Percentiles rank a stretch among this genome's conserved stretches.
phyloP scores from a whole-genome alignment of 257 asterid species.

The Penstemon newberryi region DNA sequence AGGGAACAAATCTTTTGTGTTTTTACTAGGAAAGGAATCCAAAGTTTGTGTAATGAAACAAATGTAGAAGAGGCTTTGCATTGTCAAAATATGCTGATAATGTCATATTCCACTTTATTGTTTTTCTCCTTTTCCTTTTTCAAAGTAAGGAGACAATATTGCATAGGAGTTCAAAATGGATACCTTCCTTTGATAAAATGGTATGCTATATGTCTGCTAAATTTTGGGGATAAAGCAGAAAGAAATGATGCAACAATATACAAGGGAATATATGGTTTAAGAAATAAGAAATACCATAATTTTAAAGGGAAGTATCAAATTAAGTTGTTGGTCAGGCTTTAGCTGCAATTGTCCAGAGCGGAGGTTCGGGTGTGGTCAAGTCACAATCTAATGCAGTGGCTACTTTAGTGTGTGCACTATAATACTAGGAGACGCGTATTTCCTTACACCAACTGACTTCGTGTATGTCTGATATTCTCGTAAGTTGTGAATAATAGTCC shows the following conservation, averaged over 20 bases:
- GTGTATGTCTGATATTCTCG: too few relatives aligned
- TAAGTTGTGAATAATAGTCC: too few relatives aligned
- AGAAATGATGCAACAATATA: background rate
- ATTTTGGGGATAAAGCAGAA: background rate
- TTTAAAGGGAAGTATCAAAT: too few relatives aligned
- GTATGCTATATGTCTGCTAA: background rate
- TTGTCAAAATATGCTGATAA: conserved; percentile 34
- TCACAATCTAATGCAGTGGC: too few relatives aligned
- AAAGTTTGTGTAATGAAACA: conserved; percentile 32
- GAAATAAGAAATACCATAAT: too few relatives aligned
- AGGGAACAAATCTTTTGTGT: background rate
- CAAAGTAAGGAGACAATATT: conserved; percentile 23
- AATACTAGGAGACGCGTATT: too few relatives aligned
- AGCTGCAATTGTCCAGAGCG: too few relatives aligned
- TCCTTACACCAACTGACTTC: too few relatives aligned
- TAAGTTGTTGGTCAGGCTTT: too few relatives aligned
- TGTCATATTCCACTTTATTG: conserved; percentile 35
- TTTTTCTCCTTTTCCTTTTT: conserved; percentile 27
- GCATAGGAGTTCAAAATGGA: conserved; percentile 22
- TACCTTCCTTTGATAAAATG: conserved; percentile 27
- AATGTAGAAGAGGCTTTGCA: conserved; percentile 29
- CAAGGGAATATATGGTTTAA: too few relatives aligned
- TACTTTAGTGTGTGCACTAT: too few relatives aligned
- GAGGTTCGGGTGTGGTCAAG: too few relatives aligned
- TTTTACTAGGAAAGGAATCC: conserved; percentile 30